A percentile compares a stretch with the other conserved stretches of the same genome.
Conservation (phyloP, 2,329 filamentous ascomycete genomes). For the Aspergillus pseudoglaucus region DNA sequence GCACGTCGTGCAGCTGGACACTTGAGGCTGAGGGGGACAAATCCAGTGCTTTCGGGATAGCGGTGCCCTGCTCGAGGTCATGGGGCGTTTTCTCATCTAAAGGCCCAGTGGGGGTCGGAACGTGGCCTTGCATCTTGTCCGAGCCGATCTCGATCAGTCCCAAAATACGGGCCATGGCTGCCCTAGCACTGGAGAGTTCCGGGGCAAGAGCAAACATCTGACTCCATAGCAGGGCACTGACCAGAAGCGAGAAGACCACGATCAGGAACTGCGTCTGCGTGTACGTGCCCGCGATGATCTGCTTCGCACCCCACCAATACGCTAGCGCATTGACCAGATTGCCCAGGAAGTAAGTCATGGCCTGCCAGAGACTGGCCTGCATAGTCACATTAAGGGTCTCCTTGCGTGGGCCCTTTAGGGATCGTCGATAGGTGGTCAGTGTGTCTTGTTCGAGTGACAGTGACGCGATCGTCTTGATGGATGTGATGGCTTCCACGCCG, state of each 20-base stretch:
- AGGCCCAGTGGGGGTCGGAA: conserved; percentile 7
- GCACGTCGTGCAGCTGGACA: conserved; percentile 53
- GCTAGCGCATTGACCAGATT: conserved; percentile 67
- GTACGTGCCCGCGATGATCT: conserved; percentile 60
- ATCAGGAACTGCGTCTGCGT: conserved; percentile 65
- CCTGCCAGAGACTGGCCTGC: conserved; percentile 40
- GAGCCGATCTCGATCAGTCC: conserved; percentile 29
- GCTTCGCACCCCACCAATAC: conserved; percentile 71
- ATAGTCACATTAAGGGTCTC: conserved; percentile 43
- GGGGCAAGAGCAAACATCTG: conserved; percentile 69
- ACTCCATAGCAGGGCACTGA: conserved; percentile 65
- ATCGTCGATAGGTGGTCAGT: conserved; percentile 38
- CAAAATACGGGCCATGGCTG: conserved; percentile 53
- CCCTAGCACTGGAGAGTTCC: conserved; percentile 61
- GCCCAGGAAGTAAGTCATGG: conserved; percentile 40
- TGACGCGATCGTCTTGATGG: conserved; percentile 46
- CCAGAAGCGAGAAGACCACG: conserved; percentile 62
- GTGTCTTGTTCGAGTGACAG: conserved; percentile 47
- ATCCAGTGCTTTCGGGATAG: conserved; percentile 11
- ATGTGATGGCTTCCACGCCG: conserved; percentile 46
- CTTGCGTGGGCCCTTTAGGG: conserved; percentile 24
- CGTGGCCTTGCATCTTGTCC: conserved; percentile 16
- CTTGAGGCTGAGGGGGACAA: conserved; percentile 9
- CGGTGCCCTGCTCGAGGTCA: not conserved
- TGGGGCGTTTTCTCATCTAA: conserved; percentile 20